phyloP scores from a whole-genome alignment of 495 filamentous ascomycete species.

The Polyplosphaeria fusca region DNA sequence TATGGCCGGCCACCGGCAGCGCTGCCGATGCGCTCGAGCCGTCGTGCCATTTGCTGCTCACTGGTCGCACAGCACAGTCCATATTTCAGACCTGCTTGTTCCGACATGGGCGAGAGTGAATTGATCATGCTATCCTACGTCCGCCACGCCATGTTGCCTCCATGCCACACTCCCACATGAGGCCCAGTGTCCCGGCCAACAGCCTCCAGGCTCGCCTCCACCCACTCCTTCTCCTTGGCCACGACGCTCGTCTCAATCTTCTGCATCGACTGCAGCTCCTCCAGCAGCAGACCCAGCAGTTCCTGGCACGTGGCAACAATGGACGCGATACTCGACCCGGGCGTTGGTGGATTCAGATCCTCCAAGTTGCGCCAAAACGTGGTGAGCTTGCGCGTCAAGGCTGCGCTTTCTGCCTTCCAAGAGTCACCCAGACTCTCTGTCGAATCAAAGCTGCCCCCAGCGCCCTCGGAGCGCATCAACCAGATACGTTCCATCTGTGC shows the following conservation, averaged over 20 bases:
- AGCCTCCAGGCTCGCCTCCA: conserved; percentile 20
- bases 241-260: conserved; percentile 18
- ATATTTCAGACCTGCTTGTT: too few relatives aligned
- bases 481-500: conserved; percentile 43
- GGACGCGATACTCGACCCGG: conserved; percentile 27
- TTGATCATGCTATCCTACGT: too few relatives aligned
- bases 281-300: conserved; percentile 18
- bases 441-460: conserved; percentile 3
- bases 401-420: conserved; percentile 28
- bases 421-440: conserved; percentile 29
- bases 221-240: conserved; percentile 23
- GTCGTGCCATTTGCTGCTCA: too few relatives aligned
- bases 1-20: too few relatives aligned
- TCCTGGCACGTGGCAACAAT: conserved; percentile 19
- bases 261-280: conserved; percentile 28
- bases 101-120: too few relatives aligned
- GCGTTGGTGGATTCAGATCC: conserved; percentile 14
- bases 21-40: too few relatives aligned
- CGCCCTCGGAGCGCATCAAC: conserved; percentile 37
- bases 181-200: conserved; percentile 17
- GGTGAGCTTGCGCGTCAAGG: conserved; percentile 28
- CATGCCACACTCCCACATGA: too few relatives aligned
- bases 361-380: conserved; percentile 28
- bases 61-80: too few relatives aligned
- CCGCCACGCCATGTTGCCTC: conserved; percentile 26